Percentiles rank a stretch among this genome's conserved stretches.
These are phyloP conservation scores for Rhodomyrtus tomentosa DNA, from an alignment of 345 rosid genomes.

Conservation along the genomic window DNA sequence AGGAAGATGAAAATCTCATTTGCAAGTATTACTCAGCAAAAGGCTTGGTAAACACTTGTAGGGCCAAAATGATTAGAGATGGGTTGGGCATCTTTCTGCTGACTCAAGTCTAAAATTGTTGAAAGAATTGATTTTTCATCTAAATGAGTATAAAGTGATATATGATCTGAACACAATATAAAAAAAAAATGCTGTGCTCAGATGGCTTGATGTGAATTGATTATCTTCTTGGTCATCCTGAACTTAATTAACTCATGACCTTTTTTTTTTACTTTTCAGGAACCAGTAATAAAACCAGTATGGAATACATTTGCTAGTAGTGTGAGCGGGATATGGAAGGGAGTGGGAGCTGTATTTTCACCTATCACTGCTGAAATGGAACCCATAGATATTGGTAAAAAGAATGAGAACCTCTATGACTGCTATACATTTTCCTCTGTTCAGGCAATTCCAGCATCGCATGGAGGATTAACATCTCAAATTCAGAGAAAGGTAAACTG, in stretches of 20 bases:
- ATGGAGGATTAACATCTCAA: conserved; percentile 28
- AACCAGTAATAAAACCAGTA: conserved; percentile 73
- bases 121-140: not conserved
- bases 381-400: conserved; percentile 67
- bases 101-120: not conserved
- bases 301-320: conserved; percentile 91
- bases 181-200: not conserved
- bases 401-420: conserved; percentile 59
- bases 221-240: not conserved
- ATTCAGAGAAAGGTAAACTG: conserved; percentile 69
- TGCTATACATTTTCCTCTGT: conserved; percentile 58
- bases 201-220: not conserved
- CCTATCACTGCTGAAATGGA: conserved; percentile 87
- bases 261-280: conserved; percentile 31
- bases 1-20: not conserved
- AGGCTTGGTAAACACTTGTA: not conserved
- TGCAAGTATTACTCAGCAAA: not conserved
- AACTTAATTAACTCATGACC: not conserved
- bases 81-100: not conserved
- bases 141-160: not conserved
- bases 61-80: not conserved
- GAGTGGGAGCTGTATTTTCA: conserved; percentile 86
- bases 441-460: conserved; percentile 27
- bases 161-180: not conserved
- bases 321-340: conserved; percentile 94